Percentiles rank a stretch among this genome's conserved stretches.
Evolutionary conservation across 345 rosid species (phyloP).

Genomic region (Kernera saxatilis): DNA sequence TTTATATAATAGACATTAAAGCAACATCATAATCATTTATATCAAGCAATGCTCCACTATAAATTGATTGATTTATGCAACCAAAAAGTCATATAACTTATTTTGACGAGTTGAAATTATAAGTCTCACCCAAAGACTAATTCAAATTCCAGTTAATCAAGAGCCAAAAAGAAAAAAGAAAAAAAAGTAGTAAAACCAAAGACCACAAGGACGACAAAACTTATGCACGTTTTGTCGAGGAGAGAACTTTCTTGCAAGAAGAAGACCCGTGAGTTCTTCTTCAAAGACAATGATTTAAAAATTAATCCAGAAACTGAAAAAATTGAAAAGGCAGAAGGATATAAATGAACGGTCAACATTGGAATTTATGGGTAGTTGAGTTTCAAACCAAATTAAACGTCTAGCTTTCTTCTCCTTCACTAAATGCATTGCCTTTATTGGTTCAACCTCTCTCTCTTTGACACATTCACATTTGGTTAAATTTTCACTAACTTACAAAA

Average conservation of each 20-base stretch:
- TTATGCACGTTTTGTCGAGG: slow-evolving; percentile 15
- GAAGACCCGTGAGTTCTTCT: neutral
- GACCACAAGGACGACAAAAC: slow-evolving; percentile 10
- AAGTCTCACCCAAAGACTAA: slow-evolving; percentile 4
- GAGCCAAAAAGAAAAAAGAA: neutral
- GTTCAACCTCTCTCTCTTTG: slow-evolving; percentile 1
- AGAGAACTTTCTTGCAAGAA: neutral
- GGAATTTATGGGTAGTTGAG: slow-evolving; percentile 2
- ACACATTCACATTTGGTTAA: neutral
- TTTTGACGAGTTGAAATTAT: slow-evolving; percentile 1
- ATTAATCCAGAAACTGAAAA: neutral
- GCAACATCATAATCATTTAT: neutral
- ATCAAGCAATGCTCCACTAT: neutral
- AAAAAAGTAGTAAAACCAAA: neutral
- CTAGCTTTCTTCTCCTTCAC: neutral
- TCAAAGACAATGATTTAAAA: neutral
- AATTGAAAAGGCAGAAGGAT: neutral
- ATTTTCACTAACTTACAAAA: neutral
- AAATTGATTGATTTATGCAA: neutral
- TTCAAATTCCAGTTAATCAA: neutral
- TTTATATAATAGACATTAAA: neutral
- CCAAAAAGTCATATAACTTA: neutral
- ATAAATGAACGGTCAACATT: slow-evolving; percentile 9
- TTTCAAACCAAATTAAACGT: neutral
- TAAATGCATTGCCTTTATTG: slow-evolving; percentile 15